Evolutionary conservation across 1,284 basidiomycete species (phyloP), one percentile per base, ranked within the genome.

Genomic region (Sphaerobolus stellatus): DNA sequence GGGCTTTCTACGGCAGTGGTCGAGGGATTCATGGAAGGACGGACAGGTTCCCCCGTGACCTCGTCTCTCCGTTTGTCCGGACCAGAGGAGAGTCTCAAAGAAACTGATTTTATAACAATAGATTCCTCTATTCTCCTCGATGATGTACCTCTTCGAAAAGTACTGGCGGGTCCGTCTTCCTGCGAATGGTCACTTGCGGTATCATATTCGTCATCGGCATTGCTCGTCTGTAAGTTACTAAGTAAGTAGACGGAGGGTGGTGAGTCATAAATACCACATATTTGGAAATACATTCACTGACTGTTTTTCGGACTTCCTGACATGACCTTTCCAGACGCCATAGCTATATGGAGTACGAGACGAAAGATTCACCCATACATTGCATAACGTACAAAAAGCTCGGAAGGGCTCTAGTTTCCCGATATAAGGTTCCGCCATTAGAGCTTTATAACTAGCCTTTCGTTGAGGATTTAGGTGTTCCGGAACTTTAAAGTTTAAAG

Each of bases 311-410:
- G 45, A 30, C 25, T 49, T 49, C 28, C 47, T 38, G 11, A 54
- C 36, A 38, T 54, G 53, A 2, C 53, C 47, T 33, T 54, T 54
- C 53, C 53, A 54, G 11, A 54, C 53, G 20, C 53, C 53, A 29
- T 49, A 43, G 47, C 53, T 54, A 20, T 49, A 49, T 2, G 46
- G 53, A 5, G 53, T 54, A 20, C 47, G 30, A 29, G 33, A 38
- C 2, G 53, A 54, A 9, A 88, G 72, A 29, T 73, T 71, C 16
- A 86, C 74, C 68, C 74, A 75, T 52, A 76, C 76, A 36, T 75
- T 68, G 64, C 84, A 88, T 20, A 76, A 71, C 25, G 69, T 76
- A 61, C 84, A 87, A 54, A 75, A 74, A 27, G 76, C 81, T 13
- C 75, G 73, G 64, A 79, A 76, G 0, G 79, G 74, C 52, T 83